Percentiles rank a stretch among this genome's conserved stretches.
Conservation (phyloP, 306 rosid genomes). For the Myrica gale region DNA sequence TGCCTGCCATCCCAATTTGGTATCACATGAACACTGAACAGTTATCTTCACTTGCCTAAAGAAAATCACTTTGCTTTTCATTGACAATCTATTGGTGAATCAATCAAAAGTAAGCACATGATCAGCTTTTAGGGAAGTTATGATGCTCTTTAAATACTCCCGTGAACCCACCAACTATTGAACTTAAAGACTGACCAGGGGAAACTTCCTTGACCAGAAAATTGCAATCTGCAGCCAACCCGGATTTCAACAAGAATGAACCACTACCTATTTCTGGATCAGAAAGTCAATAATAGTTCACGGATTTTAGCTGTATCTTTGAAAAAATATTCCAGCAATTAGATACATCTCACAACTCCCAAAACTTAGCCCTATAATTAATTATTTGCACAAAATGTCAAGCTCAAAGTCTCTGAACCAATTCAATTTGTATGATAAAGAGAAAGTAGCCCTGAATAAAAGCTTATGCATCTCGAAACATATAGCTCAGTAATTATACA, state of each 20-base stretch:
- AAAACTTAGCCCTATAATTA: background rate
- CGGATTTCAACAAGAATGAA: background rate
- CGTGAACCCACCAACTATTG: background rate
- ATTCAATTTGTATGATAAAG: background rate
- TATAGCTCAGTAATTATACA: conserved; percentile 1
- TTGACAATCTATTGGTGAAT: background rate
- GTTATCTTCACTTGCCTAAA: background rate
- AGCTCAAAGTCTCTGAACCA: background rate
- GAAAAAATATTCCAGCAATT: background rate
- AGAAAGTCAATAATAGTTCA: background rate
- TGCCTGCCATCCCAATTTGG: background rate
- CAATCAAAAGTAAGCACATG: background rate
- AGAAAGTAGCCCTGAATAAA: background rate
- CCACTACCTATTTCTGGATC: background rate
- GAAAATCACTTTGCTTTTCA: background rate
- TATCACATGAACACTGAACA: conserved; percentile 11
- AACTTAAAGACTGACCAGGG: background rate
- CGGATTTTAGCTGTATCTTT: background rate
- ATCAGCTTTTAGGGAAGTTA: background rate
- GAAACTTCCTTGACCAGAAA: background rate
- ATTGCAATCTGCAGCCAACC: background rate
- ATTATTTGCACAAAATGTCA: background rate
- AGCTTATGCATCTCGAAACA: background rate
- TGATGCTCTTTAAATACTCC: background rate
- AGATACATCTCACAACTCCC: background rate